These are phyloP conservation scores for Narthecium ossifragum DNA, from an alignment of 106 monocot genomes.

Conservation along the genomic window DNA sequence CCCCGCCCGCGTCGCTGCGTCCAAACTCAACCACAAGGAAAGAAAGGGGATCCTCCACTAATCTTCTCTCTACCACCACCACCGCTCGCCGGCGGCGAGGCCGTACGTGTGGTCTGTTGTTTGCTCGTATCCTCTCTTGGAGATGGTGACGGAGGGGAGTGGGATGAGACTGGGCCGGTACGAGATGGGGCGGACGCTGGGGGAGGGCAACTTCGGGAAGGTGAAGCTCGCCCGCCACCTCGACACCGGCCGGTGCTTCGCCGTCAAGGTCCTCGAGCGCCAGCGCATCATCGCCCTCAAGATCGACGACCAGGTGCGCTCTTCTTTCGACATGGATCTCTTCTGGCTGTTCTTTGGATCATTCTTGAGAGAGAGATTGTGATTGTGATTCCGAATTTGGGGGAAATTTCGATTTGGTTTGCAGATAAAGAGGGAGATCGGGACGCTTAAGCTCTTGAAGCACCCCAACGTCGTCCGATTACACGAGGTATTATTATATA, in stretches of 20 bases:
- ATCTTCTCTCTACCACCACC: too few relatives aligned
- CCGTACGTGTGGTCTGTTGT: too few relatives aligned
- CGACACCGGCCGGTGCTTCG: slow-evolving; percentile 46
- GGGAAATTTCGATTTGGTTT: background rate
- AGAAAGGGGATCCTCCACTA: too few relatives aligned
- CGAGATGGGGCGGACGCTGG: slow-evolving; percentile 70
- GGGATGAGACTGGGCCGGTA: slow-evolving; percentile 53
- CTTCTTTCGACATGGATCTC: background rate
- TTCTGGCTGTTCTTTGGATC: too few relatives aligned
- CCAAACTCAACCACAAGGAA: too few relatives aligned
- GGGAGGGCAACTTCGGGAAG: slow-evolving; percentile 89
- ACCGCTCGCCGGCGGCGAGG: too few relatives aligned
- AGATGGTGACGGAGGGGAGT: background rate
- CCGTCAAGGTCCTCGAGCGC: slow-evolving; percentile 82
- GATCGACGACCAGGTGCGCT: slow-evolving; percentile 51
- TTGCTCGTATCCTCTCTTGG: too few relatives aligned
- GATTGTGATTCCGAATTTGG: too few relatives aligned
- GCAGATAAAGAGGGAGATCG: slow-evolving; percentile 71
- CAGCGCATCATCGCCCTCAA: slow-evolving; percentile 40
- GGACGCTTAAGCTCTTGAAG: slow-evolving; percentile 50
- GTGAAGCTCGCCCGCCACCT: slow-evolving; percentile 65
- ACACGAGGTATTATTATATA: slow-evolving; percentile 46
- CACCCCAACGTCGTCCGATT: slow-evolving; percentile 70
- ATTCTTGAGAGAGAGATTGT: background rate
- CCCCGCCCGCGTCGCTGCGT: too few relatives aligned